A percentile compares a stretch with the other conserved stretches of the same genome.
Conservation (phyloP, 1,139 yeast species). For the Pneumocystis jirovecii region DNA sequence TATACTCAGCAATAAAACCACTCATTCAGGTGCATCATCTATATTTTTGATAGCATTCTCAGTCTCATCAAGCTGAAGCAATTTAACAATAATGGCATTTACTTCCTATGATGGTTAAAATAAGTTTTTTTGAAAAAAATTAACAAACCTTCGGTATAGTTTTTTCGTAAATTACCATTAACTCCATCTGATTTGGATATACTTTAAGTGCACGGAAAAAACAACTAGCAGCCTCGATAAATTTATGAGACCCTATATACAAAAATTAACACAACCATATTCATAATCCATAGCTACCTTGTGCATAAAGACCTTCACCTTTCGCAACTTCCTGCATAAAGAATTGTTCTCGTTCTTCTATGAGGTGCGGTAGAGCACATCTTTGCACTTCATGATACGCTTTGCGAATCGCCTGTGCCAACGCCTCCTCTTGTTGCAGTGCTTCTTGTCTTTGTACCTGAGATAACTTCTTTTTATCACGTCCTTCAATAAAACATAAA, state of each 20-base stretch:
- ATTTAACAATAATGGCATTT: background rate
- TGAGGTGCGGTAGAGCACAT: constrained; percentile 43
- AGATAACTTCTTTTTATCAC: constrained; percentile 35
- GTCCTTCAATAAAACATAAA: background rate
- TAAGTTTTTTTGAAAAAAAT: background rate
- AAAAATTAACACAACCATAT: background rate
- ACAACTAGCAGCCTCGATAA: constrained; percentile 67
- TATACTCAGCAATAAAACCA: background rate
- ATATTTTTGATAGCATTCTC: background rate
- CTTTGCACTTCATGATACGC: background rate
- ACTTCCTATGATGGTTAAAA: background rate
- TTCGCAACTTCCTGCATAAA: constrained; percentile 71
- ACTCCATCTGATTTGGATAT: constrained; percentile 87
- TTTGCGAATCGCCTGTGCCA: constrained; percentile 30
- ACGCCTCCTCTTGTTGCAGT: constrained; percentile 42
- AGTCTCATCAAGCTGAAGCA: background rate
- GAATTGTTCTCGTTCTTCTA: constrained; percentile 54
- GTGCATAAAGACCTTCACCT: constrained; percentile 40
- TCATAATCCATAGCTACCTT: constrained; percentile 2
- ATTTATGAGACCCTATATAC: constrained; percentile 31
- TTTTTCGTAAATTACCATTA: constrained; percentile 64
- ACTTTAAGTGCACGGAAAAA: constrained; percentile 92
- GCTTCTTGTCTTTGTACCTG: constrained; percentile 12
- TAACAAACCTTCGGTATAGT: constrained; percentile 9
- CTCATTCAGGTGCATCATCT: background rate